Evolutionary conservation across 2,329 filamentous ascomycete species (phyloP).

Genomic region (Fusarium sp.): DNA sequence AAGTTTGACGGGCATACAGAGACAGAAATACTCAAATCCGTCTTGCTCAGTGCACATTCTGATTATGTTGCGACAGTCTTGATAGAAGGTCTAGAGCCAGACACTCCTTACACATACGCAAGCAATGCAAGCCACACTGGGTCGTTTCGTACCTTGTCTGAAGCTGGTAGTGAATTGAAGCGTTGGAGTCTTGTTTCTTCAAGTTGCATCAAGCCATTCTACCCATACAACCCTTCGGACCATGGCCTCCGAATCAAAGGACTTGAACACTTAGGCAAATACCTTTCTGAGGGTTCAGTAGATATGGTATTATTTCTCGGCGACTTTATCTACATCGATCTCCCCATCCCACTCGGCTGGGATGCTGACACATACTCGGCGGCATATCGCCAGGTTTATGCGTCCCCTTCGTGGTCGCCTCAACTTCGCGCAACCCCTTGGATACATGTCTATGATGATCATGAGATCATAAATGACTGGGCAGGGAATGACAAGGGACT

Average conservation of each 20-base stretch:
- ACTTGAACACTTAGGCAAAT: neutral
- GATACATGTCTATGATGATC: neutral
- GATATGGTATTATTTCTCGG: neutral
- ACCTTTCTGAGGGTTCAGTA: neutral
- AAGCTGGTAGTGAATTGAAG: accelerated
- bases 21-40: accelerated
- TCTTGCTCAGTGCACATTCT: accelerated
- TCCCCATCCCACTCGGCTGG: neutral
- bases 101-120: neutral
- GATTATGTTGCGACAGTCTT: neutral
- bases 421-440: neutral
- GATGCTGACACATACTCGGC: neutral
- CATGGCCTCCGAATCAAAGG: neutral
- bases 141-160: neutral
- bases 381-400: neutral
- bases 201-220: neutral
- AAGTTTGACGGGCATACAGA: accelerated
- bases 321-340: neutral
- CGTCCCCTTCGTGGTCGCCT: neutral
- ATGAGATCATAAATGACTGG: neutral
- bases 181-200: neutral
- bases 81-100: neutral
- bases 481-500: neutral
- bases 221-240: neutral
- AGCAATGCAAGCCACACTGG: neutral